phyloP scores from a whole-genome alignment of 1,284 basidiomycete genomes.

The Cryptococcus neoformans region DNA sequence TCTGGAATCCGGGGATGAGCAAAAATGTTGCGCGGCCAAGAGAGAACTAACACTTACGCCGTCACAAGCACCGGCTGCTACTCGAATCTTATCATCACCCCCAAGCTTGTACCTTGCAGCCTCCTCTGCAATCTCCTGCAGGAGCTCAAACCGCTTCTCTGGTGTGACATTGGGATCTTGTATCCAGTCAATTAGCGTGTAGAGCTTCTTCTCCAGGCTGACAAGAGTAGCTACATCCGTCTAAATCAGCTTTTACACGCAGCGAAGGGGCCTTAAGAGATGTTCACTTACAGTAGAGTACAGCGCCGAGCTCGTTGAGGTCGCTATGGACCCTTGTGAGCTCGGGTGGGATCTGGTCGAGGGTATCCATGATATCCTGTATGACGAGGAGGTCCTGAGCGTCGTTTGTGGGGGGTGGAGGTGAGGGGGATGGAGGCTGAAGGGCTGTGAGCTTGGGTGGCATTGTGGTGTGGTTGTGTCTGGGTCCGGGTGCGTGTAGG shows the following conservation, averaged over 20 bases:
- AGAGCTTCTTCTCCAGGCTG: constrained; percentile 73
- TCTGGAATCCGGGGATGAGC: constrained; percentile 38
- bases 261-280: not conserved
- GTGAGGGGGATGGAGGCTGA: constrained; percentile 39
- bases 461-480: not conserved
- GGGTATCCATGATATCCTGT: constrained; percentile 81
- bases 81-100: constrained; percentile 38
- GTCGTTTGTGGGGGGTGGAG: constrained; percentile 56
- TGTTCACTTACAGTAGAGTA: constrained; percentile 63
- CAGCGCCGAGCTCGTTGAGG: constrained; percentile 96
- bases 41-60: constrained; percentile 52
- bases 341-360: constrained; percentile 91
- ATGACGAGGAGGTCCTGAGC: constrained; percentile 52
- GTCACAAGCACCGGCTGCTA: constrained; percentile 91
- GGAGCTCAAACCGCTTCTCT: constrained; percentile 76
- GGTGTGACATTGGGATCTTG: constrained; percentile 64
- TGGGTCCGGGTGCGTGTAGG: no score
- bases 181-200: constrained; percentile 68
- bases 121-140: constrained; percentile 92
- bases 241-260: not conserved
- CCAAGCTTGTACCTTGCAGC: constrained; percentile 88
- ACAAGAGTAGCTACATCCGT: constrained; percentile 61
- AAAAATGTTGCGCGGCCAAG: no score
- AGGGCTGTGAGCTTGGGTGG: not conserved
- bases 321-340: constrained; percentile 93